Evolutionary conservation across 1,139 yeast species (phyloP).

Genomic region (Yamadazyma dushanensis): DNA sequence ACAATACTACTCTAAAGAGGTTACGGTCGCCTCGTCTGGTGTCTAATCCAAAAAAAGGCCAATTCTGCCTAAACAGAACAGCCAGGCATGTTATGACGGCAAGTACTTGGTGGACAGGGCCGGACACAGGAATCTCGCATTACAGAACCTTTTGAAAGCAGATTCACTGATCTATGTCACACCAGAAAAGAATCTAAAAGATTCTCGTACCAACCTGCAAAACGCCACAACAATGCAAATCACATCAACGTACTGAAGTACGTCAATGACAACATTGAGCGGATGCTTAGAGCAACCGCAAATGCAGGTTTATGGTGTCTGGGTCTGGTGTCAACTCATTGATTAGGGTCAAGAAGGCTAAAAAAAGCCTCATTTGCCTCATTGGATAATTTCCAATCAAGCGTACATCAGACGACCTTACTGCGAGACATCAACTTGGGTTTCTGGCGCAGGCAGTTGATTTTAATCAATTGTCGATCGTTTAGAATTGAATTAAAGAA

Average conservation of each 20-base stretch:
- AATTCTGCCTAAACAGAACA: neutral
- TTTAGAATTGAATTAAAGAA: conserved; percentile 9
- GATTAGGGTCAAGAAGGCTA: neutral
- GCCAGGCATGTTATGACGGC: neutral
- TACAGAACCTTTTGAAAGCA: neutral
- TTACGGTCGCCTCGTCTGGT: conserved; percentile 9
- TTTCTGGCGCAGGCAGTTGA: conserved; percentile 3
- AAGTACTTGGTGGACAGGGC: conserved; percentile 2
- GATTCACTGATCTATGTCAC: neutral
- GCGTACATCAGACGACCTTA: conserved; percentile 3
- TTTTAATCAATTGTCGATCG: conserved; percentile 10
- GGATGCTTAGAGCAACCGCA: neutral
- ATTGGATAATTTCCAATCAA: neutral
- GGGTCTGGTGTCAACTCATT: conserved; percentile 1
- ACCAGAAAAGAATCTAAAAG: neutral
- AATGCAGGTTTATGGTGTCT: neutral
- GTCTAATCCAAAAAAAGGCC: conserved; percentile 9
- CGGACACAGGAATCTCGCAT: conserved; percentile 1
- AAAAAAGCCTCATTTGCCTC: conserved; percentile 1
- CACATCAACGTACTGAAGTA: neutral
- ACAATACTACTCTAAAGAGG: conserved; percentile 6
- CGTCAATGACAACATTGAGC: neutral
- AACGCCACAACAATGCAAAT: neutral
- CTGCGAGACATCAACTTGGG: conserved; percentile 4
- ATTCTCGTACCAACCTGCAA: neutral